These are phyloP conservation scores for Filobasidium wieringae DNA, from an alignment of 768 basidiomycete species.

Conservation along the genomic window DNA sequence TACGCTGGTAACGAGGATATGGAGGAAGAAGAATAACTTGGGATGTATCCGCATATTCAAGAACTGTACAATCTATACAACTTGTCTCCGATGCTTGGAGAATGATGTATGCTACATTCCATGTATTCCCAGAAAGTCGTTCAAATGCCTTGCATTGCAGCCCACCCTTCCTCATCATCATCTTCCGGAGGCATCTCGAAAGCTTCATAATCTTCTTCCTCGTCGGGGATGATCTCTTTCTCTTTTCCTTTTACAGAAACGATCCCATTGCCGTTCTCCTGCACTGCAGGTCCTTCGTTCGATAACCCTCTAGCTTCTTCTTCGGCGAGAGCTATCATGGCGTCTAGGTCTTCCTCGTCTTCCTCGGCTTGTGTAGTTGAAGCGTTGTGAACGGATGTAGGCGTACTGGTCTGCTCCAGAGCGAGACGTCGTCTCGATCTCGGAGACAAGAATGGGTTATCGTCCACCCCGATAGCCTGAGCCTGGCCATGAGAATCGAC, in stretches of 20 bases:
- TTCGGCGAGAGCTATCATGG: conserved; percentile 13
- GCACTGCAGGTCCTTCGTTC: not conserved
- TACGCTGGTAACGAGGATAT: conserved; percentile 19
- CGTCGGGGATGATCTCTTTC: not conserved
- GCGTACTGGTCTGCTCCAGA: not conserved
- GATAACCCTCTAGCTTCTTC: conserved; percentile 10
- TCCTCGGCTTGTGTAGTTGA: not conserved
- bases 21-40: conserved; percentile 1
- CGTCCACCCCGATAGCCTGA: not conserved
- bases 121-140: no score
- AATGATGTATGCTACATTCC: no score
- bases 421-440: not conserved
- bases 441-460: not conserved
- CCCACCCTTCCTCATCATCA: conserved; percentile 14
- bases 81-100: no score
- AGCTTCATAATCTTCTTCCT: not conserved
- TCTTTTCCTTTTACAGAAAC: not conserved
- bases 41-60: no score
- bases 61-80: no score
- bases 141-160: conserved; percentile 12
- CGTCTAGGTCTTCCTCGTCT: conserved; percentile 12
- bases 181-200: not conserved
- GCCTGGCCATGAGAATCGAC: not conserved
- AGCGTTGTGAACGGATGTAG: not conserved
- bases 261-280: not conserved